These are phyloP conservation scores for Cercospora sp. DNA, from an alignment of 2,329 filamentous ascomycete species.

Conservation along the genomic window DNA sequence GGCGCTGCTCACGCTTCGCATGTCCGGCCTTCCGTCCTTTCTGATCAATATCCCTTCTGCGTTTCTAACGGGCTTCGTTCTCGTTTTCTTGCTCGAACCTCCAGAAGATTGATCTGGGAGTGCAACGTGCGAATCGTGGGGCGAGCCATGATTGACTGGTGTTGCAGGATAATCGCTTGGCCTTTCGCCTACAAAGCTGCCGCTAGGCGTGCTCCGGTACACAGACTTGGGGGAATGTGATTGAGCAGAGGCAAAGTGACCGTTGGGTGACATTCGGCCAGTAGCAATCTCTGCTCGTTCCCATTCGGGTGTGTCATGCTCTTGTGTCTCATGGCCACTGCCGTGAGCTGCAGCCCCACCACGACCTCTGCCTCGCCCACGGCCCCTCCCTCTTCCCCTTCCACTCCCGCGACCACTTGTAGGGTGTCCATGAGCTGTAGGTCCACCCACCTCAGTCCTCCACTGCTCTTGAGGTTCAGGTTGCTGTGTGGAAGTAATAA, in stretches of 20 bases:
- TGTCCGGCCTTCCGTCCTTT: conserved; percentile 54
- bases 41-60: conserved; percentile 53
- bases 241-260: conserved; percentile 30
- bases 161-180: conserved; percentile 31
- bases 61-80: conserved; percentile 53
- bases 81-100: conserved; percentile 45
- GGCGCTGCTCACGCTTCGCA: conserved; percentile 54
- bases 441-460: conserved; percentile 29
- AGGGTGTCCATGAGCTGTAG: conserved; percentile 6
- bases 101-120: conserved; percentile 20
- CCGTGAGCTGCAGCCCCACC: conserved; percentile 38
- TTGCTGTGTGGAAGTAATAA: conserved; percentile 37
- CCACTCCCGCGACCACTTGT: conserved; percentile 24
- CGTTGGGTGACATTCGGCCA: conserved; percentile 41
- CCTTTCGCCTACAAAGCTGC: conserved; percentile 19
- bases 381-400: conserved; percentile 36
- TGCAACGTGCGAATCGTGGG: conserved; percentile 20
- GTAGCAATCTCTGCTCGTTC: conserved; percentile 42
- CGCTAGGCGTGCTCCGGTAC: conserved; percentile 10
- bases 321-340: conserved; percentile 24
- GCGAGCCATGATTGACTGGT: conserved; percentile 21
- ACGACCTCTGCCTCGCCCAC: conserved; percentile 44
- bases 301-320: conserved; percentile 45
- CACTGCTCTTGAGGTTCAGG: conserved; percentile 35
- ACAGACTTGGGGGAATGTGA: conserved; percentile 21